A percentile compares a stretch with the other conserved stretches of the same genome.
Conservation (phyloP, 495 filamentous ascomycete species). For the Neurospora africana region DNA sequence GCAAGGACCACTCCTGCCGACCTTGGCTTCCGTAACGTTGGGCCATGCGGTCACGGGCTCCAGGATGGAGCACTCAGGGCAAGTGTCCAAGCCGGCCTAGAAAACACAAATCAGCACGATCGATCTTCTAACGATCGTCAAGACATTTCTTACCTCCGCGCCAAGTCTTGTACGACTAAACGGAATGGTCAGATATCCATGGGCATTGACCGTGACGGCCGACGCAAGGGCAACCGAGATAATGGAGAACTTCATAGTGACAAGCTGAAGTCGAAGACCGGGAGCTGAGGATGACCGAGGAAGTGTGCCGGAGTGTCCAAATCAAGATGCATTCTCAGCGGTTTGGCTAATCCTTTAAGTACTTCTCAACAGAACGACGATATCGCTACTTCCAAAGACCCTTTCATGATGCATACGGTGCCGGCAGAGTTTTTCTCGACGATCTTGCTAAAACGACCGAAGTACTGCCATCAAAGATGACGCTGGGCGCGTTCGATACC, state of each 20-base stretch:
- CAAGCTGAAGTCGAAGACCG: background rate
- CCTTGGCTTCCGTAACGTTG: slow-evolving; percentile 32
- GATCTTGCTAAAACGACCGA: background rate
- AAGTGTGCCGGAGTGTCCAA: background rate
- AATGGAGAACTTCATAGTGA: slow-evolving; percentile 12
- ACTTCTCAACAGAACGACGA: background rate
- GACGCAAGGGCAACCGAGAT: slow-evolving; percentile 4
- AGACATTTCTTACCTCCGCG: slow-evolving; percentile 26
- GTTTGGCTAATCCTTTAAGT: background rate
- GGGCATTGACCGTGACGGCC: slow-evolving; percentile 21
- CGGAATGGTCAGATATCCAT: slow-evolving; percentile 40
- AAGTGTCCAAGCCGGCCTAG: slow-evolving; percentile 41
- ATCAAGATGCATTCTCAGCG: background rate
- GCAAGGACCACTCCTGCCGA: slow-evolving; percentile 44
- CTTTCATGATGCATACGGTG: background rate
- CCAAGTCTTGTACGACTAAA: slow-evolving; percentile 38
- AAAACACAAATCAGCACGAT: background rate
- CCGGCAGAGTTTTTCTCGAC: background rate
- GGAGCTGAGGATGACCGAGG: background rate
- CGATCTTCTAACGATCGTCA: background rate
- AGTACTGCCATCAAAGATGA: background rate
- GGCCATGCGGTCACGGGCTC: slow-evolving; percentile 46
- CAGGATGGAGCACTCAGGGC: slow-evolving; percentile 47
- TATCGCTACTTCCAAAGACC: background rate
- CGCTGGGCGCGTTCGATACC: background rate